phyloP scores from a whole-genome alignment of 1,284 basidiomycete species.

The Heterobasidion occidentale region DNA sequence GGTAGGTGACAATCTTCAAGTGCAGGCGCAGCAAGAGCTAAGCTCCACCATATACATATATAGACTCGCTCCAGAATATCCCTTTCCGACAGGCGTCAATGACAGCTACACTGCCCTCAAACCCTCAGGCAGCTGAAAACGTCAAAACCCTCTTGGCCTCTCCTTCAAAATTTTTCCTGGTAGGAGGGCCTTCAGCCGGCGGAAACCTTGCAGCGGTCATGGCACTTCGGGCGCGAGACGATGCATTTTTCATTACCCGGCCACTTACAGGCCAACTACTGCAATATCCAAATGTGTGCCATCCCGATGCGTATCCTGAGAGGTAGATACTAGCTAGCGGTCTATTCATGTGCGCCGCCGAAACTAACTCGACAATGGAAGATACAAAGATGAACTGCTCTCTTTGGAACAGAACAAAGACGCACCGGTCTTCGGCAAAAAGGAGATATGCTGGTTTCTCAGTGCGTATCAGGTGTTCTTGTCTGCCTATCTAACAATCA shows the following conservation, averaged over 20 bases:
- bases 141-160: conserved; percentile 4
- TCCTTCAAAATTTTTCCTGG: conserved; percentile 12
- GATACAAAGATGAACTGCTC: background rate
- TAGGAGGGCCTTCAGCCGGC: conserved; percentile 15
- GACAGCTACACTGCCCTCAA: too few relatives aligned
- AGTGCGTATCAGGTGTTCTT: background rate
- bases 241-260: conserved; percentile 11
- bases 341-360: background rate
- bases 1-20: too few relatives aligned
- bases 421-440: background rate
- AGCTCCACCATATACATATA: too few relatives aligned
- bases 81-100: too few relatives aligned
- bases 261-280: conserved; percentile 13
- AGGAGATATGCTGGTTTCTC: background rate
- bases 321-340: background rate
- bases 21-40: too few relatives aligned
- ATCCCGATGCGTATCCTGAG: conserved; percentile 6
- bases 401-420: background rate
- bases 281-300: conserved; percentile 6
- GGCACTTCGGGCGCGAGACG: conserved; percentile 10
- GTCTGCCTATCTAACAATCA: background rate
- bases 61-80: too few relatives aligned
- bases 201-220: conserved; percentile 13
- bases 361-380: background rate
- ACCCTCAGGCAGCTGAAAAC: conserved; percentile 9